Base-by-base conservation (phyloP, 2,329 filamentous ascomycete species). In the Phoma sp. region DNA sequence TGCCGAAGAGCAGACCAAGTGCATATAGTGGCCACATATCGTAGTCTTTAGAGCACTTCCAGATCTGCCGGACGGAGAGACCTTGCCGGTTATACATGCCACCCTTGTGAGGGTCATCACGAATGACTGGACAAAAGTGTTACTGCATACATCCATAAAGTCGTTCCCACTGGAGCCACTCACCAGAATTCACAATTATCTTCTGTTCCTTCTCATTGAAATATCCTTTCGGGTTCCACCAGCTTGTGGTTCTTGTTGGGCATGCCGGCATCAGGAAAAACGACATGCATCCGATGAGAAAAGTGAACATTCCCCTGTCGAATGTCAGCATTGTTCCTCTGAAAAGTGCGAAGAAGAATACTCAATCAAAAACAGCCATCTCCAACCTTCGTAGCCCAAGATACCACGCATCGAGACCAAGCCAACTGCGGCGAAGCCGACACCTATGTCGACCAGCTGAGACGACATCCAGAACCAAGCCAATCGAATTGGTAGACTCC, bases 191-290 rank as follows among this genome's bases (percentile, higher is more conserved):
- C 29, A 86, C 80, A 78, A 89, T 84, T 65, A 89, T 88, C 49
- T 83, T 80, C 60, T 89, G 86, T 64, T 89, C 84, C 2, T 79
- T 78, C 64, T 87, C 85, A 0, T 75, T 83, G 67, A 86, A 87
- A 85, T 86, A 87, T 8, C 86, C 86, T 37, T 49, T 49, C 9
- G 47, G 47, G 4, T 30, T 36, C 47, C 55, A 58, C 58, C 55
- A 55, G n/a, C 54, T 51, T 40, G 55, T 58, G 2, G 88, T 90
- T 39, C 83, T 78, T 0, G 84, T 86, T 0, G 88, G 87, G 0
- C 85, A 70, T 1, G 74, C 62, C 4, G 72, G 71, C 57, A 76
- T 70, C 5, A 72, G 58, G 44, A 66, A 63, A 43, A 64, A 61
- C 0, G 64, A 61, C 11, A 56, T 22, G 9, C 60, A 27, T 32